phyloP scores from a whole-genome alignment of 345 rosid species.

The Lumnitzera racemosa region DNA sequence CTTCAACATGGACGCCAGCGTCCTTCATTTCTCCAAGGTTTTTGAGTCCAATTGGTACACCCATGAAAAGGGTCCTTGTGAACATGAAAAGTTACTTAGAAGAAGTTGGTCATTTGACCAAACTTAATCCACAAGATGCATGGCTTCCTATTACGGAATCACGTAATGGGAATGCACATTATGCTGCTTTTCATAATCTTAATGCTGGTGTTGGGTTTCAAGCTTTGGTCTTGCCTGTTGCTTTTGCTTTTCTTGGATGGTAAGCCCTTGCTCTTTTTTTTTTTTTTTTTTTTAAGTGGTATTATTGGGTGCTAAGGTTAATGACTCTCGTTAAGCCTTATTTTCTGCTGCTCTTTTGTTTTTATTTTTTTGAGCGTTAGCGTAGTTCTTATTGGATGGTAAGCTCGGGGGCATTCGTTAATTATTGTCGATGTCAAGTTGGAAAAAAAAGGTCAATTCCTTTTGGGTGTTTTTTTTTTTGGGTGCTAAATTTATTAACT shows the following conservation, averaged over 20 bases:
- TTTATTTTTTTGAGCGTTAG: neutral
- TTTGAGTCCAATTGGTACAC: constrained; percentile 92
- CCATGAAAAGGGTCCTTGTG: constrained; percentile 88
- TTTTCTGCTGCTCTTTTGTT: too few species aligned
- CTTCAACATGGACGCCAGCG: constrained; percentile 96
- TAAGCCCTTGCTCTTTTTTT: constrained; percentile 8
- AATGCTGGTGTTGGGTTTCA: constrained; percentile 97
- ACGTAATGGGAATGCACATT: constrained; percentile 95
- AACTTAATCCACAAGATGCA: constrained; percentile 96
- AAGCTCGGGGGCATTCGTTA: neutral
- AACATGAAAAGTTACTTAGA: constrained; percentile 94
- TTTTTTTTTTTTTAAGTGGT: too few species aligned
- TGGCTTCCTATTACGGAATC: constrained; percentile 99
- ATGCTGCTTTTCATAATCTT: constrained; percentile 94
- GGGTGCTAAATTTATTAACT: too few species aligned
- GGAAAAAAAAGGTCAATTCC: too few species aligned
- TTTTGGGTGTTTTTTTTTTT: too few species aligned
- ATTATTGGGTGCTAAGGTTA: too few species aligned
- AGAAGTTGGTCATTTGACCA: constrained; percentile 90
- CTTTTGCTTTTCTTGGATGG: constrained; percentile 97
- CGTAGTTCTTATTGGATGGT: neutral
- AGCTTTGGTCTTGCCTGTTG: constrained; percentile 89
- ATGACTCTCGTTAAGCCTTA: neutral
- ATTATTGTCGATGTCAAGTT: too few species aligned
- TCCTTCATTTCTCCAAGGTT: constrained; percentile 95